These are phyloP conservation scores for Venturia carpophila DNA, from an alignment of 2,329 filamentous ascomycete genomes.

Conservation along the genomic window DNA sequence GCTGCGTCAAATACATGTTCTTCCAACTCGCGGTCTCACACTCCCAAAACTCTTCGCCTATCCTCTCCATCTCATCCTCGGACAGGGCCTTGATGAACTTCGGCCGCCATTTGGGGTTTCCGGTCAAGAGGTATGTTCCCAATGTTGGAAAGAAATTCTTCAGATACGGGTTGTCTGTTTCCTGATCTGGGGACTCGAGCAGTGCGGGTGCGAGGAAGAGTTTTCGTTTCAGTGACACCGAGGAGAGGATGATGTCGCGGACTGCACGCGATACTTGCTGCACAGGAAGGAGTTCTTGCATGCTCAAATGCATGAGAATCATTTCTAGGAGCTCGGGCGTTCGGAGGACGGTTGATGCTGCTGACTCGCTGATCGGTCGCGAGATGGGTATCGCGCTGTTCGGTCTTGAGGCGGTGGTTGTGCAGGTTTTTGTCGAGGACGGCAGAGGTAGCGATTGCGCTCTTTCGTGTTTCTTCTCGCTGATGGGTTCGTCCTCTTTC, in stretches of 20 bases:
- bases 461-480: neutral
- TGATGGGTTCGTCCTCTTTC: neutral
- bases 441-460: neutral
- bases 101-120: slow-evolving; percentile 15
- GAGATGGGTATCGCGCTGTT: neutral
- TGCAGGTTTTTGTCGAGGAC: neutral
- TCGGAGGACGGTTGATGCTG: neutral
- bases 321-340: slow-evolving; percentile 16
- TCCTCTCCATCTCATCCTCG: slow-evolving; percentile 5
- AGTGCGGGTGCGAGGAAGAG: slow-evolving; percentile 14
- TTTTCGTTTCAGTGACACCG: slow-evolving; percentile 4
- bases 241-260: slow-evolving; percentile 13
- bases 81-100: slow-evolving; percentile 16
- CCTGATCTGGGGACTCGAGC: neutral
- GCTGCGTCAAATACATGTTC: slow-evolving; percentile 16
- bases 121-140: slow-evolving; percentile 12
- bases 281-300: slow-evolving; percentile 8
- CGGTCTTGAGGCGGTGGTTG: neutral
- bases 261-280: neutral
- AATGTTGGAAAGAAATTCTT: slow-evolving; percentile 11
- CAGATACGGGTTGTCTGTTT: slow-evolving; percentile 14
- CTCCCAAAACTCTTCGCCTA: slow-evolving; percentile 8
- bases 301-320: slow-evolving; percentile 10
- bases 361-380: neutral
- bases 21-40: slow-evolving; percentile 12